These are phyloP conservation scores for Hanseniaspora guilliermondii DNA, from an alignment of 805 yeast species.

Conservation along the genomic window DNA sequence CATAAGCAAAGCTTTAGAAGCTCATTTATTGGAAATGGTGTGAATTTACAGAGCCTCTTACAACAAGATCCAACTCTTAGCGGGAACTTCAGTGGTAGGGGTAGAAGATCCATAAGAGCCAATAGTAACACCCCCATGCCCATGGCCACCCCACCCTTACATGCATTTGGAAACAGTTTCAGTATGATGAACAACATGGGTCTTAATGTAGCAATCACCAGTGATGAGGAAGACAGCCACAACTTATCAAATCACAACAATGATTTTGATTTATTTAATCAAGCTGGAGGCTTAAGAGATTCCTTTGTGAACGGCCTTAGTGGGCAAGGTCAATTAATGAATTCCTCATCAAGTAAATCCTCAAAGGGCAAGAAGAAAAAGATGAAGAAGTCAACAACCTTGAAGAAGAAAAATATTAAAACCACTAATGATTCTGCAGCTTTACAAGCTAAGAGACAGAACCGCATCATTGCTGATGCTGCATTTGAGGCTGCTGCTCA, in stretches of 20 bases:
- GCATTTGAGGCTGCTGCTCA: slow-evolving; percentile 14
- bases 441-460: background rate
- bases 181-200: slow-evolving; percentile 13
- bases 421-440: background rate
- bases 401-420: background rate
- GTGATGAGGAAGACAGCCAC: slow-evolving; percentile 12
- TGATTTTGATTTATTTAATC: slow-evolving; percentile 10
- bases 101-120: slow-evolving; percentile 13
- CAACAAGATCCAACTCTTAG: slow-evolving; percentile 7
- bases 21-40: slow-evolving; percentile 11
- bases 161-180: slow-evolving; percentile 12
- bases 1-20: slow-evolving; percentile 12
- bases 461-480: slow-evolving; percentile 8
- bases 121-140: slow-evolving; percentile 13
- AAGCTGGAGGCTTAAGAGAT: background rate
- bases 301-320: background rate
- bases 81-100: background rate
- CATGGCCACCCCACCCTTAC: slow-evolving; percentile 13
- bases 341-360: background rate
- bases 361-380: background rate
- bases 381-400: background rate
- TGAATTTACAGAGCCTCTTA: slow-evolving; percentile 5
- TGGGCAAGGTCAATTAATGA: background rate
- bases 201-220: slow-evolving; percentile 8
- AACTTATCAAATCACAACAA: background rate